A percentile compares a stretch with the other conserved stretches of the same genome.
phyloP scores from a whole-genome alignment of 202 grass and related monocot genomes.

The Panicum virgatum region DNA sequence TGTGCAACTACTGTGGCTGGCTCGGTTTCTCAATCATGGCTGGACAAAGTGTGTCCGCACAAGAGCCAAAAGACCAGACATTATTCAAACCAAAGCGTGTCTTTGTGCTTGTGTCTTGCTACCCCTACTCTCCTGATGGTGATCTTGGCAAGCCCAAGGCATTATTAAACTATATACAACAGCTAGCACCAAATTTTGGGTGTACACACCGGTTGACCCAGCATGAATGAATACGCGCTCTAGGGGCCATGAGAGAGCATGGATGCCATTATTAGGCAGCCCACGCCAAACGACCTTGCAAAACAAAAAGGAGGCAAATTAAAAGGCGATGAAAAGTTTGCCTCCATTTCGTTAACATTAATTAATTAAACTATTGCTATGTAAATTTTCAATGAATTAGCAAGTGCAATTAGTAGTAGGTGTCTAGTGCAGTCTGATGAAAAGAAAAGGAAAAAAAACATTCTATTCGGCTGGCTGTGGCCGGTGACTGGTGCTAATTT shows the following conservation, averaged over 20 bases:
- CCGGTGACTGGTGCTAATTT: too few relatives aligned
- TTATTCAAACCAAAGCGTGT: constrained; percentile 37
- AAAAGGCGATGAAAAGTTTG: not conserved
- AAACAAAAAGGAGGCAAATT: not conserved
- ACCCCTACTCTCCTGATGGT: too few relatives aligned
- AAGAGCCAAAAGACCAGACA: constrained; percentile 34
- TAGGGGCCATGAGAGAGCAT: not conserved
- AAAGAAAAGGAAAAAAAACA: too few relatives aligned
- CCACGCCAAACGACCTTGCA: too few relatives aligned
- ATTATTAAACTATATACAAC: not conserved
- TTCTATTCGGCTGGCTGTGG: too few relatives aligned
- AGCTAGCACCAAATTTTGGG: not conserved
- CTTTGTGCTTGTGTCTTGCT: too few relatives aligned
- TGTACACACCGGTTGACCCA: constrained; percentile 12
- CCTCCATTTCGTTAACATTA: not conserved
- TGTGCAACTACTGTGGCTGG: not conserved
- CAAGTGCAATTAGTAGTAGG: too few relatives aligned
- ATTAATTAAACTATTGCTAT: not conserved
- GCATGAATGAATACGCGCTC: not conserved
- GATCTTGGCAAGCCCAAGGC: not conserved
- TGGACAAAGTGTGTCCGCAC: not conserved
- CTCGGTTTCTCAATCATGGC: constrained; percentile 22
- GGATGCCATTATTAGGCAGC: too few relatives aligned
- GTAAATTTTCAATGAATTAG: not conserved
- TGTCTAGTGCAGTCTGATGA: too few relatives aligned